Evolutionary conservation across 179 eudicot species (phyloP).

Genomic region (Beta macrorhiza): DNA sequence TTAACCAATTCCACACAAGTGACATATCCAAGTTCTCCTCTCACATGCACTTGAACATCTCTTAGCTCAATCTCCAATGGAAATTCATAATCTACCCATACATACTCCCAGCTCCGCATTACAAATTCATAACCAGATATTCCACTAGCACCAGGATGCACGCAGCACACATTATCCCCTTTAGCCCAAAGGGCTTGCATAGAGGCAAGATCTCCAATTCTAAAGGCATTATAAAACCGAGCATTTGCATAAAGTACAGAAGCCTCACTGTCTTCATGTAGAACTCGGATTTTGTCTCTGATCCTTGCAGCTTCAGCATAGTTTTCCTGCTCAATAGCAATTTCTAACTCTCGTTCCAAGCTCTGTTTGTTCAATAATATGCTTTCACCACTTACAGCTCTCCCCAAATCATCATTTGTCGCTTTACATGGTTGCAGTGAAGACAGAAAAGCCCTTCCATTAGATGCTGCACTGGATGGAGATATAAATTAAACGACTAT

Average conservation of each 20-base stretch:
- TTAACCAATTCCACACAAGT: slow-evolving; percentile 79
- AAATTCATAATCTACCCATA: slow-evolving; percentile 86
- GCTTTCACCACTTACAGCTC: slow-evolving; percentile 67
- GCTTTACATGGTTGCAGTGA: slow-evolving; percentile 54
- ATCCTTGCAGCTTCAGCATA: slow-evolving; percentile 89
- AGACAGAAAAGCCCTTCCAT: slow-evolving; percentile 31
- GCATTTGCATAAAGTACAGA: slow-evolving; percentile 75
- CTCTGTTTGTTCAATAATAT: slow-evolving; percentile 60
- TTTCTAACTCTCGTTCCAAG: slow-evolving; percentile 61
- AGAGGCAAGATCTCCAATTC: slow-evolving; percentile 70
- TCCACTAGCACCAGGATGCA: slow-evolving; percentile 94
- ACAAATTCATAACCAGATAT: slow-evolving; percentile 86
- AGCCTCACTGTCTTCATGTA: slow-evolving; percentile 80
- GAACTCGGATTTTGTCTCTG: slow-evolving; percentile 66
- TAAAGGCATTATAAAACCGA: slow-evolving; percentile 81
- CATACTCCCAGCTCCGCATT: slow-evolving; percentile 98
- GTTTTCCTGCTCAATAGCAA: slow-evolving; percentile 76
- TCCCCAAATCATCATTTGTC: slow-evolving; percentile 59
- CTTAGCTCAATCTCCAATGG: slow-evolving; percentile 79
- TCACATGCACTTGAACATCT: slow-evolving; percentile 78
- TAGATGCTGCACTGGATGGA: slow-evolving; percentile 62
- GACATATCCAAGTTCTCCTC: slow-evolving; percentile 78
- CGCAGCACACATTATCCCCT: slow-evolving; percentile 75
- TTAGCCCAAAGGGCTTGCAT: slow-evolving; percentile 89
- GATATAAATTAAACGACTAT: slow-evolving; percentile 33